These are phyloP conservation scores for Arctium lappa DNA, from an alignment of 129 eudicot genomes.

Conservation along the genomic window DNA sequence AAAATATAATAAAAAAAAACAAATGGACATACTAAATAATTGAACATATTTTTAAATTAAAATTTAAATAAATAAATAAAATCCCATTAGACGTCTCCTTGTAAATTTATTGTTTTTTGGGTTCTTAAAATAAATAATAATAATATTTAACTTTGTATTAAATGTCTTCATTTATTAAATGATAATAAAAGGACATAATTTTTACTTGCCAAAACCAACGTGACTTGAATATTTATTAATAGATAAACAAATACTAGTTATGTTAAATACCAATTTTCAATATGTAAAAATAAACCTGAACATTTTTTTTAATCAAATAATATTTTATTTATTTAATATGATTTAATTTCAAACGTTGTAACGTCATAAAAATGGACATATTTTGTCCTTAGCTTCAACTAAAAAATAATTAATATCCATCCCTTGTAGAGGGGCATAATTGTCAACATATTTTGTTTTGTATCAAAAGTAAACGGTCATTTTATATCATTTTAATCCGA, in stretches of 20 bases:
- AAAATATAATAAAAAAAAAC: too few species aligned
- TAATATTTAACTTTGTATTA: neutral
- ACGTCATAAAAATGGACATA: neutral
- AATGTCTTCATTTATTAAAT: neutral
- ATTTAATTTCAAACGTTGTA: neutral
- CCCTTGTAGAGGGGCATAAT: neutral
- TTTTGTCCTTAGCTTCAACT: neutral
- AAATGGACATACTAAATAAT: too few species aligned
- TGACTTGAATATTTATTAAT: neutral
- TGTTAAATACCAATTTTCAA: too few species aligned
- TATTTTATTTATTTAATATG: neutral
- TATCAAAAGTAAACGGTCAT: neutral
- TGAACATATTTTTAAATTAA: neutral
- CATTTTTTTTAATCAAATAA: neutral
- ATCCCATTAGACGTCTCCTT: neutral
- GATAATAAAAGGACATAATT: neutral
- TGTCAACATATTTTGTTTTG: neutral
- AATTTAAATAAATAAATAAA: too few species aligned
- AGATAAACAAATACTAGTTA: too few species aligned
- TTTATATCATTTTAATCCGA: neutral
- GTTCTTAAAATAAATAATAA: neutral
- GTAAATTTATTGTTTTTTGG: neutral
- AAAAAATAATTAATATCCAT: neutral
- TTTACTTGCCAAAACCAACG: neutral
- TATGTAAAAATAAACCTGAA: neutral